A percentile compares a stretch with the other conserved stretches of the same genome.
phyloP scores from a whole-genome alignment of 768 basidiomycete species.

The Macrolepiota dolichaula region DNA sequence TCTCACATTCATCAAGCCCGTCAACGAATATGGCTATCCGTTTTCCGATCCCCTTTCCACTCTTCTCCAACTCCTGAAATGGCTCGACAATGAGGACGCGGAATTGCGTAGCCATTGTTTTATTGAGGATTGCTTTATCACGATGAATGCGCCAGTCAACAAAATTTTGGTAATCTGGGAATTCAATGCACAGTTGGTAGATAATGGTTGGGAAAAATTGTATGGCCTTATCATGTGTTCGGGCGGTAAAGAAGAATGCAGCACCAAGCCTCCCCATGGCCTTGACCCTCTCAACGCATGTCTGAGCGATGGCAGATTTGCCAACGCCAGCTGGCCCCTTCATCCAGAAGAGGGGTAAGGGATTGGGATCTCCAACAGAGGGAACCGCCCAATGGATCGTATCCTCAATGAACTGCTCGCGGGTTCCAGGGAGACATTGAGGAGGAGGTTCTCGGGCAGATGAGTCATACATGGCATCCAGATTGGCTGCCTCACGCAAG shows the following conservation, averaged over 20 bases:
- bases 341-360: background rate
- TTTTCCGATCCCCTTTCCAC: background rate
- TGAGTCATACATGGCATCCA: background rate
- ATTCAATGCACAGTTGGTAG: background rate
- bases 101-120: background rate
- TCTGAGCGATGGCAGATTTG: conserved; percentile 3
- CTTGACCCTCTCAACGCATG: background rate
- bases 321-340: conserved; percentile 1
- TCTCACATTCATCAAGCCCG: background rate
- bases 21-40: background rate
- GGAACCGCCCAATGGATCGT: background rate
- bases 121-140: background rate
- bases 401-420: conserved; percentile 4
- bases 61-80: background rate
- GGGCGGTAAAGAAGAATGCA: conserved; percentile 5
- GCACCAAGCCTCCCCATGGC: background rate
- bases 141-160: background rate
- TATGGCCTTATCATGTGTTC: background rate
- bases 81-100: background rate
- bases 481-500: background rate
- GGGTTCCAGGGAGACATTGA: background rate
- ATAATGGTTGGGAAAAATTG: background rate
- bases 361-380: background rate
- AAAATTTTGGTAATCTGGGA: background rate
- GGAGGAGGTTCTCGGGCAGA: background rate